phyloP scores from a whole-genome alignment of 306 rosid genomes.

The Pyrus pyrifolia region DNA sequence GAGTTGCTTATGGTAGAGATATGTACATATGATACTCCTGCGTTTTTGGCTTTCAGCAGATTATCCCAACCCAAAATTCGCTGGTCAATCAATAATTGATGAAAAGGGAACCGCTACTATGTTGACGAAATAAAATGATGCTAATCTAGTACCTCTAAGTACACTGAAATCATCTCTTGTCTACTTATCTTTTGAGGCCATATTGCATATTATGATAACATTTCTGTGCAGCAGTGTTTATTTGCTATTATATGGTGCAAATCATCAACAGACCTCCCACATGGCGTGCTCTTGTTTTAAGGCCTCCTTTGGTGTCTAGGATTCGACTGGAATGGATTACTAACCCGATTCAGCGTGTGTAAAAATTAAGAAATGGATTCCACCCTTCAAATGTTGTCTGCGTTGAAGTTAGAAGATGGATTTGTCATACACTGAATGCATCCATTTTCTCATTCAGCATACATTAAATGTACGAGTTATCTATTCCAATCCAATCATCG shows the following conservation, averaged over 20 bases:
- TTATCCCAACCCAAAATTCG: background rate
- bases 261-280: too few species aligned
- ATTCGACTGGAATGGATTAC: background rate
- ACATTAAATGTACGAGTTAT: background rate
- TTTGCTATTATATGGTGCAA: background rate
- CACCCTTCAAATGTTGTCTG: background rate
- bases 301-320: background rate
- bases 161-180: background rate
- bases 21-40: background rate
- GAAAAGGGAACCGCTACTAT: background rate
- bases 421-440: too few species aligned
- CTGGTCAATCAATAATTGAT: background rate
- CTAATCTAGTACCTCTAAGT: background rate
- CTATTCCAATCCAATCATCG: too few species aligned
- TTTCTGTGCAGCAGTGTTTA: background rate
- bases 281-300: background rate
- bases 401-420: too few species aligned
- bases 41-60: background rate
- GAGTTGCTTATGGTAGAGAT: background rate
- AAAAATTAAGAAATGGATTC: background rate
- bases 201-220: background rate
- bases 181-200: background rate
- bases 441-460: too few species aligned
- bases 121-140: background rate
- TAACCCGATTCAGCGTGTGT: background rate